Base-by-base conservation (phyloP, 2,329 filamentous ascomycete species). In the Colletotrichum theobromicola region DNA sequence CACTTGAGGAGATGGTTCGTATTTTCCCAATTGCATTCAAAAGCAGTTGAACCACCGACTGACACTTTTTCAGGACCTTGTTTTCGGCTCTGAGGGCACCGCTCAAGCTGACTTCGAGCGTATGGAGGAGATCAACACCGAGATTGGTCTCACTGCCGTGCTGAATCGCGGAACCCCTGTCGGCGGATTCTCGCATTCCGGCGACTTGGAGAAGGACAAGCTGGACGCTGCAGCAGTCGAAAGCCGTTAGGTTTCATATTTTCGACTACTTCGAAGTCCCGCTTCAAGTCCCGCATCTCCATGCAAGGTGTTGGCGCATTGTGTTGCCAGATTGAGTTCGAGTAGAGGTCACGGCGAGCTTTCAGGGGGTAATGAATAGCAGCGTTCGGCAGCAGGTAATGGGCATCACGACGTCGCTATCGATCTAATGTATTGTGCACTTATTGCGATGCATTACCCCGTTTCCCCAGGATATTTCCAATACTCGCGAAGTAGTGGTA, bases 81-180 rank as follows among this genome's bases (percentile, higher is more conserved):
- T 94, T 53, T 94, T 94, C 77, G 92, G 92, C 15, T 90, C 89
- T 4, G 89, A 91, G 75, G 92, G 93, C n/a, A 88, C 90, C 4
- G 93, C 93, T 0, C 88, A 90, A 63, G 90, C 91, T 2, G 93
- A 95, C 79, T 87, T 89, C 67, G 91, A 93, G 83, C 89, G 93
- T 32, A 94, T 94, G 92, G 88, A 88, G n/a, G 90, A 93, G 81
- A 94, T 95, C 78, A 93, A 94, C 80, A 84, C 86, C 35, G 93
- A 94, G 78, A 91, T 95, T 75, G 93, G 93, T 0, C 84, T 94
- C 3, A 85, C 81, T 2, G 81, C 82, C 12, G 57, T 72, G 8
- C 42, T 75, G 32, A 75, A 75, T 32, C 68, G 62, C 4, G 26
- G 37, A 10, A 62, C 42, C 4, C 62, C 62, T 1, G 28, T 26